phyloP scores from a whole-genome alignment of 208 protist genomes.

The Acanthamoeba lenticulata region DNA sequence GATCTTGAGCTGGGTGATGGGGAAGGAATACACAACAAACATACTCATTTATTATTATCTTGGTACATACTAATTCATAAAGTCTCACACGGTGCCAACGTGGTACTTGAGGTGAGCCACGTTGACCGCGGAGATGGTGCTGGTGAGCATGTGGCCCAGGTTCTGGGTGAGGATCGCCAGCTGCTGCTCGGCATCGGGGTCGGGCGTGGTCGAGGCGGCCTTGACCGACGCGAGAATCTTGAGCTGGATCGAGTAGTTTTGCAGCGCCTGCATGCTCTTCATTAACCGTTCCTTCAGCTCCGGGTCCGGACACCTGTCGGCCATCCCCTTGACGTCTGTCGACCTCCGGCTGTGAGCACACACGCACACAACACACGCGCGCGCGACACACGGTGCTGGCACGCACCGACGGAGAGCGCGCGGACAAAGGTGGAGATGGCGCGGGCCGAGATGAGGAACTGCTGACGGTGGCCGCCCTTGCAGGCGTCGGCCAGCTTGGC shows the following conservation, averaged over 20 bases:
- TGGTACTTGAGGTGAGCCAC: conserved; percentile 64
- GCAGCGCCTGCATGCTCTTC: conserved; percentile 74
- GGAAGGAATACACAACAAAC: too few species aligned
- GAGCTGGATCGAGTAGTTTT: conserved; percentile 80
- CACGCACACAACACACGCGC: neutral
- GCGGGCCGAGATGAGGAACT: conserved; percentile 69
- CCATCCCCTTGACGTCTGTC: conserved; percentile 74
- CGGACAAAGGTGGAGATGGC: conserved; percentile 50
- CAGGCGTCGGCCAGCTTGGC: conserved; percentile 65
- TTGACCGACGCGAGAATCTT: conserved; percentile 83
- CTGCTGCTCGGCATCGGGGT: conserved; percentile 76
- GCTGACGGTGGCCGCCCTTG: conserved; percentile 62
- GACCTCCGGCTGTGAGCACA: neutral
- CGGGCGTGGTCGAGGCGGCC: conserved; percentile 73
- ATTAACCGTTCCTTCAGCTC: conserved; percentile 77
- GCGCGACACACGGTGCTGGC: neutral
- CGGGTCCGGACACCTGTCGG: conserved; percentile 76
- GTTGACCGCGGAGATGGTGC: conserved; percentile 44
- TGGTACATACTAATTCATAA: too few species aligned
- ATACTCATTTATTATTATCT: too few species aligned
- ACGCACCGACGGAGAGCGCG: conserved; percentile 16
- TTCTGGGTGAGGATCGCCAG: conserved; percentile 72
- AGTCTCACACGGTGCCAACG: neutral
- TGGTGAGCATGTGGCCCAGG: conserved; percentile 61
- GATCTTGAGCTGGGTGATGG: too few species aligned